Percentiles rank a stretch among this genome's conserved stretches.
These are phyloP conservation scores for Viola pubescens DNA, from an alignment of 441 rosid species.

Conservation along the genomic window DNA sequence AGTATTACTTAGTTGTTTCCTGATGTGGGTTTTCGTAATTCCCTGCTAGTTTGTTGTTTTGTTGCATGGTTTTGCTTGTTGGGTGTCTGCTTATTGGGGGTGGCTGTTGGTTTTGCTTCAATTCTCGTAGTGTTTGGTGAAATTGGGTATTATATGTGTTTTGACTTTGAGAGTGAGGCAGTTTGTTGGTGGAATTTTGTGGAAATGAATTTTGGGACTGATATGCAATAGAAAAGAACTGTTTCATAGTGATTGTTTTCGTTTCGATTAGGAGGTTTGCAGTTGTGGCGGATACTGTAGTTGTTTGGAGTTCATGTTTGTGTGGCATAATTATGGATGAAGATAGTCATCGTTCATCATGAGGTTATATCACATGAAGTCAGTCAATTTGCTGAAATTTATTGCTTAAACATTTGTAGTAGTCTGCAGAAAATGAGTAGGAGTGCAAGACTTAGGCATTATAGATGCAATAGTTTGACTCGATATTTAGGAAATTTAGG, in stretches of 20 bases:
- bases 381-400: too few species aligned
- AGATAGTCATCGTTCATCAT: too few species aligned
- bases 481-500: too few species aligned
- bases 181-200: not conserved
- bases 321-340: not conserved
- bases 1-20: conserved; percentile 2
- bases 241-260: not conserved
- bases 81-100: not conserved
- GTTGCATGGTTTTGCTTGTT: not conserved
- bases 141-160: not conserved
- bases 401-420: too few species aligned
- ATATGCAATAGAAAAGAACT: not conserved
- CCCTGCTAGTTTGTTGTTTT: not conserved
- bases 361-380: too few species aligned
- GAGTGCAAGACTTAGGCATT: too few species aligned
- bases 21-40: not conserved
- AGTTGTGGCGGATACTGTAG: not conserved
- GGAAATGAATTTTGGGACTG: not conserved
- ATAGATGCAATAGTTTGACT: too few species aligned
- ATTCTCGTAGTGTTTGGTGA: not conserved
- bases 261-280: conserved; percentile 5
- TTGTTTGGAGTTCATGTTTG: not conserved
- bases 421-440: too few species aligned
- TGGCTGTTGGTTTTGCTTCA: not conserved
- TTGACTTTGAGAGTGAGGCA: not conserved